These are phyloP conservation scores for Plenodomus lindquistii DNA, from an alignment of 2,329 filamentous ascomycete species.

Conservation along the genomic window DNA sequence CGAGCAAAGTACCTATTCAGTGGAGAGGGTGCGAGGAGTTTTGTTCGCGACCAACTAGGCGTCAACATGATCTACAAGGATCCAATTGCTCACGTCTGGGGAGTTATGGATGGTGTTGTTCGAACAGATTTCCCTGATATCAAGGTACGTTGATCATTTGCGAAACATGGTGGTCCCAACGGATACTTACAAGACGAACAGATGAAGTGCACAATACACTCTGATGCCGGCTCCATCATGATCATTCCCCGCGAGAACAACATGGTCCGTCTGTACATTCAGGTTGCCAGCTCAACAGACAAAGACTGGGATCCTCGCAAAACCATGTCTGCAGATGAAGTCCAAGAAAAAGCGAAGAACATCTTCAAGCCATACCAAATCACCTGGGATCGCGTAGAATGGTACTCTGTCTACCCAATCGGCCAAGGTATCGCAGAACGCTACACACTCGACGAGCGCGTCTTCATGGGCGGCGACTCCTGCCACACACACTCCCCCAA, in stretches of 20 bases:
- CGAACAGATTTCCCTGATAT: conserved; percentile 66
- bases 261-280: conserved; percentile 60
- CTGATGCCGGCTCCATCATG: conserved; percentile 66
- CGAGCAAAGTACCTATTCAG: conserved; percentile 66
- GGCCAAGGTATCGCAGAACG: conserved; percentile 68
- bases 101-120: conserved; percentile 69
- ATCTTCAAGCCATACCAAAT: conserved; percentile 64
- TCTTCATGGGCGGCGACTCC: conserved; percentile 68
- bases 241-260: conserved; percentile 61
- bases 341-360: conserved; percentile 60
- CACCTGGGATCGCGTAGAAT: conserved; percentile 67
- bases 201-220: conserved; percentile 72
- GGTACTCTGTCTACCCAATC: conserved; percentile 69
- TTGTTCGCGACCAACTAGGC: conserved; percentile 64
- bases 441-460: conserved; percentile 66
- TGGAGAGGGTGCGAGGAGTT: conserved; percentile 65
- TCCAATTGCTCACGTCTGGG: conserved; percentile 67
- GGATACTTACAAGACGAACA: conserved; percentile 27
- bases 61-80: conserved; percentile 69
- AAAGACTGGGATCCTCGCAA: conserved; percentile 65
- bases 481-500: conserved; percentile 68
- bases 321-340: conserved; percentile 61
- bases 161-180: not conserved
- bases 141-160: conserved; percentile 48
- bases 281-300: conserved; percentile 66